Conservation (phyloP, 2,329 filamentous ascomycete species). For the Beauveria varroae region DNA sequence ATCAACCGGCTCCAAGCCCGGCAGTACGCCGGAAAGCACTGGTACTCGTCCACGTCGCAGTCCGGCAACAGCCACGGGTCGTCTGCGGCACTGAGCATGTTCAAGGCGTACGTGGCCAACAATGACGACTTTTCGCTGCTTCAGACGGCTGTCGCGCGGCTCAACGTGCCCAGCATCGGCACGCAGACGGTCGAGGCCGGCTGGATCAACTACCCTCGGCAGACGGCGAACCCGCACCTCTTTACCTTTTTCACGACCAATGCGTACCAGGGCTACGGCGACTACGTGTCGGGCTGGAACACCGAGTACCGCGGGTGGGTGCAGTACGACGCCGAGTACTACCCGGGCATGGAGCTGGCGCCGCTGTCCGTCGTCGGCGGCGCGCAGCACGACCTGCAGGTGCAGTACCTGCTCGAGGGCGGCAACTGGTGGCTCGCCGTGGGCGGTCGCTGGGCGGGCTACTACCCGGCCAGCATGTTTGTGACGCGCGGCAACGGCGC, state of each 20-base stretch:
- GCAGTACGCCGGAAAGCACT: conserved; percentile 10
- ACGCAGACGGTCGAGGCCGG: conserved; percentile 12
- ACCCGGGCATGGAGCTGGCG: conserved; percentile 11
- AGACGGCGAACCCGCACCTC: conserved; percentile 7
- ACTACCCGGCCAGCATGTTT: conserved; percentile 11
- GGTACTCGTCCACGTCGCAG: conserved; percentile 7
- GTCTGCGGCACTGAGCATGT: conserved; percentile 9
- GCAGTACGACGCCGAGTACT: conserved; percentile 10
- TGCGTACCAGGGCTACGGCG: conserved; percentile 6
- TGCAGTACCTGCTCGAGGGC: conserved; percentile 2
- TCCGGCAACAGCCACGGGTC: conserved; percentile 2
- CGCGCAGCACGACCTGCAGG: conserved; percentile 6
- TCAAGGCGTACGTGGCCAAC: conserved; percentile 7
- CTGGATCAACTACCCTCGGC: conserved; percentile 12
- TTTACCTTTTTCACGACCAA: conserved; percentile 13
- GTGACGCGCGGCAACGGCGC: conserved; percentile 2
- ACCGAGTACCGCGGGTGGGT: conserved; percentile 12
- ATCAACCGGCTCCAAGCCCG: not conserved
- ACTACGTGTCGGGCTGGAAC: conserved; percentile 11
- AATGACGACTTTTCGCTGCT: conserved; percentile 13
- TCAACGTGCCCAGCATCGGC: conserved; percentile 4
- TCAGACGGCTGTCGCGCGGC: conserved; percentile 7
- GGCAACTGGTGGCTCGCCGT: conserved; percentile 13
- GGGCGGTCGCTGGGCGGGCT: conserved; percentile 9
- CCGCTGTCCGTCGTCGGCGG: conserved; percentile 7